phyloP scores from a whole-genome alignment of 2,329 filamentous ascomycete species.

The Colletotrichum abscissum region DNA sequence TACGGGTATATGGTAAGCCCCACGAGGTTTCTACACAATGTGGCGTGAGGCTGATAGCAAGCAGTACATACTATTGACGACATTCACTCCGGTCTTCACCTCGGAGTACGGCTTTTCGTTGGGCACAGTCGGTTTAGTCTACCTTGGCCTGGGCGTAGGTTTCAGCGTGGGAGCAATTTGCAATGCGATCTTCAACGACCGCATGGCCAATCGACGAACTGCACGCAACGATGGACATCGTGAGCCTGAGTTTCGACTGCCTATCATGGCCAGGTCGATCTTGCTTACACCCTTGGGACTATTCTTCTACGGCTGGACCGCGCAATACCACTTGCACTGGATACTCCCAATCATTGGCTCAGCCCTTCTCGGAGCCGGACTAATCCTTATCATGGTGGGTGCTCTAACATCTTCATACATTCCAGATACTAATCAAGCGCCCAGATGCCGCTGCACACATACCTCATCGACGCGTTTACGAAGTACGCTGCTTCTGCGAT shows the following conservation, averaged over 20 bases:
- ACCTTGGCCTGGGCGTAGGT: slow-evolving; percentile 38
- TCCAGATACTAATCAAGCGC: background rate
- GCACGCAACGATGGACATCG: background rate
- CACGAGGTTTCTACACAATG: background rate
- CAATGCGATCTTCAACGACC: background rate
- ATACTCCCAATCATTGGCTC: background rate
- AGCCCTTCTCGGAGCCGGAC: background rate
- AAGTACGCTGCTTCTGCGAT: slow-evolving; percentile 72
- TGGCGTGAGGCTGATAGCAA: background rate
- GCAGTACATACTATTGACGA: background rate
- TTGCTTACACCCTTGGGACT: background rate
- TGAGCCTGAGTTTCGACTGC: background rate
- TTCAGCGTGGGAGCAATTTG: background rate
- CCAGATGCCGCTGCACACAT: slow-evolving; percentile 48
- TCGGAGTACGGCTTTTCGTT: slow-evolving; percentile 54
- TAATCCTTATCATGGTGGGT: background rate
- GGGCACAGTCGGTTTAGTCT: slow-evolving; percentile 38
- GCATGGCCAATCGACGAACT: background rate
- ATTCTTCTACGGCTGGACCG: background rate
- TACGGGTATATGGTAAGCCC: background rate
- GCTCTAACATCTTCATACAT: background rate
- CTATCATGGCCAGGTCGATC: background rate
- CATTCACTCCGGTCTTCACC: slow-evolving; percentile 54
- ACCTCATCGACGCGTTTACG: slow-evolving; percentile 65
- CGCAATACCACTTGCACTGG: background rate